Evolutionary conservation across 2,329 filamentous ascomycete genomes (phyloP).

Genomic region (Monilinia fructicola): DNA sequence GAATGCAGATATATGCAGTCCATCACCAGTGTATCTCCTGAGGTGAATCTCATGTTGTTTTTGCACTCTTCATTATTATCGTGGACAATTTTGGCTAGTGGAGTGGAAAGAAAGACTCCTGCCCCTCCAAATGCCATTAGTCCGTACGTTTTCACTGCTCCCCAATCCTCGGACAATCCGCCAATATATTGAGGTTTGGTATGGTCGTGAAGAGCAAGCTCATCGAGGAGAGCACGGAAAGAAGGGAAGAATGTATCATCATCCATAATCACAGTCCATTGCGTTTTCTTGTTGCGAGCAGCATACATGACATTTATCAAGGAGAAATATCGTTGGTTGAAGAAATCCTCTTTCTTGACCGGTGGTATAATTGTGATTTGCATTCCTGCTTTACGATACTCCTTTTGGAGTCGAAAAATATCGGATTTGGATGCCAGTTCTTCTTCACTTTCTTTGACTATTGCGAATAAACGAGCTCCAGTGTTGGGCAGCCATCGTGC

Average conservation of each 20-base stretch:
- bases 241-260: slow-evolving; percentile 42
- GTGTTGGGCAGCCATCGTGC: slow-evolving; percentile 39
- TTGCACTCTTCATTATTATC: slow-evolving; percentile 36
- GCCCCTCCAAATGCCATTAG: slow-evolving; percentile 40
- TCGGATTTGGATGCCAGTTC: slow-evolving; percentile 31
- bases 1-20: slow-evolving; percentile 38
- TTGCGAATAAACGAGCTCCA: slow-evolving; percentile 35
- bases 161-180: slow-evolving; percentile 39
- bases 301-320: slow-evolving; percentile 45
- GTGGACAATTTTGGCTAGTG: slow-evolving; percentile 34
- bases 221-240: slow-evolving; percentile 34
- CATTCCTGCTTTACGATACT: slow-evolving; percentile 35
- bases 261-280: slow-evolving; percentile 38
- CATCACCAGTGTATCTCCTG: slow-evolving; percentile 39
- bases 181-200: slow-evolving; percentile 36
- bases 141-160: slow-evolving; percentile 39
- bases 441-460: slow-evolving; percentile 39
- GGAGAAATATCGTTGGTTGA: slow-evolving; percentile 47
- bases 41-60: slow-evolving; percentile 34
- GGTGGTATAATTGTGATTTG: slow-evolving; percentile 36
- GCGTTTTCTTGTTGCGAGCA: slow-evolving; percentile 43
- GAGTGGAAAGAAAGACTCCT: slow-evolving; percentile 36
- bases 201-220: slow-evolving; percentile 40
- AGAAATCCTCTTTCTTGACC: slow-evolving; percentile 31
- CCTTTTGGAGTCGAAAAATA: slow-evolving; percentile 35